phyloP scores from a whole-genome alignment of 108 stramenopile species.

The Nitzschia sp. region DNA sequence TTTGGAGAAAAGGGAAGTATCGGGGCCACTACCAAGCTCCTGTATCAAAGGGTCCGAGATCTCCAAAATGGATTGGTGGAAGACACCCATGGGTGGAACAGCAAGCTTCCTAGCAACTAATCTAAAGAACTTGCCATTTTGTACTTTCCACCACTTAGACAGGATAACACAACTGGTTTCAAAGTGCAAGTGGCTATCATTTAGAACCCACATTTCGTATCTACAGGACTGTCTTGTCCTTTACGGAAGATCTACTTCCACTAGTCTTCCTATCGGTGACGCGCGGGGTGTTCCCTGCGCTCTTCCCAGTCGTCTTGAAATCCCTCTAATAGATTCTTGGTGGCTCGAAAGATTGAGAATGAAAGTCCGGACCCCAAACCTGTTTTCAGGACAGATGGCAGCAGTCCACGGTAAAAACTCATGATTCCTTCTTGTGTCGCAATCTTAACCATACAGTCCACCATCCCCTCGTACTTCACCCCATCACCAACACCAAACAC shows the following conservation, averaged over 20 bases:
- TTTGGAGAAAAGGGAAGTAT: conserved; percentile 77
- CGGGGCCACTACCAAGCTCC: conserved; percentile 74
- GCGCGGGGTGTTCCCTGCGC: too few relatives aligned
- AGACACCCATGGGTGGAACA: conserved; percentile 92
- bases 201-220: too few relatives aligned
- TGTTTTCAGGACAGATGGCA: conserved; percentile 65
- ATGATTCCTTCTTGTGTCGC: conserved; percentile 56
- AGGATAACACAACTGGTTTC: too few relatives aligned
- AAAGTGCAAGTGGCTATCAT: too few relatives aligned
- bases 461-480: conserved; percentile 42
- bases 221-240: too few relatives aligned
- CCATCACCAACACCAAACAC: conserved; percentile 40
- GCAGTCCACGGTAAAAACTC: conserved; percentile 65
- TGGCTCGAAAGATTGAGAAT: conserved; percentile 45
- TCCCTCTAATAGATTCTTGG: conserved; percentile 40
- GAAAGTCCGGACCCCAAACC: conserved; percentile 45
- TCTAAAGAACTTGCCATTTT: too few relatives aligned
- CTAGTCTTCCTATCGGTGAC: too few relatives aligned
- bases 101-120: too few relatives aligned
- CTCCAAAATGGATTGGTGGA: conserved; percentile 93
- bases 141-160: too few relatives aligned
- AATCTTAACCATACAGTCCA: conserved; percentile 71
- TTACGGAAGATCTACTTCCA: too few relatives aligned
- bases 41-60: conserved; percentile 85
- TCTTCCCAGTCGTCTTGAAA: conserved; percentile 19